Evolutionary conservation across 169 alveolate genomes (phyloP), one percentile per base, ranked within the genome.

Genomic region (Eimeria acervulina): DNA sequence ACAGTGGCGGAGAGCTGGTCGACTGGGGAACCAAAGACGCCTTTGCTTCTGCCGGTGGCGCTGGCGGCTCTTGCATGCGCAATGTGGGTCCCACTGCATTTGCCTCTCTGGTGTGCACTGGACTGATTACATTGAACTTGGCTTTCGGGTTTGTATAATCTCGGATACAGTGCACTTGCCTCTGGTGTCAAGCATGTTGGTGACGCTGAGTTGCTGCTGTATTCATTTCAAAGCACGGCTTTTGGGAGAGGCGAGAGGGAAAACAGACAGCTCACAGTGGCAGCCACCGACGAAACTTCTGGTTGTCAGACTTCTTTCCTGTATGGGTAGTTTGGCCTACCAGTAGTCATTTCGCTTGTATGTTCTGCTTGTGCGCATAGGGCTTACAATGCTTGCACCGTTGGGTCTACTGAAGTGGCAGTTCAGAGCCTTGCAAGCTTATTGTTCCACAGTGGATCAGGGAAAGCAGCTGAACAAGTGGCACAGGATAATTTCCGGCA

Each of bases 371-470:
- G 23, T 51, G 40, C 23, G 47, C 52, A 68, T 68, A 84, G 92
- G 78, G 92, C 92, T 10, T 84, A 52, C n/a, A 31, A 31, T 26
- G 36, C 21, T 33, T 84, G 92, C 47, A 68, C 76, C 76, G n/a
- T 84, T 17, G 76, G 92, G 38, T 52, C 76, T 36, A 84, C 72
- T 52, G 76, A 55, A 31, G 38, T 84, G 92, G 74, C 78, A 84
- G 92, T 55, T 17, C 92, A 84, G 72, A 84, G 33, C 76, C 61
- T 84, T 23, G 55, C 72, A 63, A 84, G 92, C 55, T 26, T 55
- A 31, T 33, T 84, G 74, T 63, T 55, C 15, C 92, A 51, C 40
- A 17, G 26, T 17, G 92, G 92, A 26, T 52, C 51, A 17, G 76
- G 52, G 31, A 36, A 84, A 36, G 59, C 51, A 15, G 61, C 59